A percentile compares a stretch with the other conserved stretches of the same genome.
These are phyloP conservation scores for Agarophyton chilense DNA, from an alignment of 23 red algal genomes.

Conservation along the genomic window DNA sequence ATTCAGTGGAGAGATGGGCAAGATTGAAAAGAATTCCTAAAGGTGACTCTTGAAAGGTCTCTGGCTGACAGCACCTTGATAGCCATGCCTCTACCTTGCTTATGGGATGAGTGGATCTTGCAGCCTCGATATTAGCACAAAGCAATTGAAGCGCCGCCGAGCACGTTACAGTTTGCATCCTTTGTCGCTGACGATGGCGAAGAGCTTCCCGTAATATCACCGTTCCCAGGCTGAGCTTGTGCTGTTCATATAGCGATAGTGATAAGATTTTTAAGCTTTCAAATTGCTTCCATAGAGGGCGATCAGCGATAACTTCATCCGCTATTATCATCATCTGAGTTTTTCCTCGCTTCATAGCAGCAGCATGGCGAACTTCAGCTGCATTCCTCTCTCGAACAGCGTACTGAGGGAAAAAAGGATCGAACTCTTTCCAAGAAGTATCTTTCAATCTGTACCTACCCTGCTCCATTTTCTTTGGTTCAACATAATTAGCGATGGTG, in stretches of 20 bases:
- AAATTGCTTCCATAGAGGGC: conserved; percentile 13
- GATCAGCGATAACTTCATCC: not conserved
- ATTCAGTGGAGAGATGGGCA: not conserved
- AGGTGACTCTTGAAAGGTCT: not conserved
- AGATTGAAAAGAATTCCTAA: conserved; percentile 2
- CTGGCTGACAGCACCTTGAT: not conserved
- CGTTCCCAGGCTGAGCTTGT: not conserved
- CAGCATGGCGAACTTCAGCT: conserved; percentile 49
- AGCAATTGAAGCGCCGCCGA: conserved; percentile 2
- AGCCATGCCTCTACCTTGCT: not conserved
- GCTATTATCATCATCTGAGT: conserved; percentile 1
- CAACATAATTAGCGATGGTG: conserved; percentile 46
- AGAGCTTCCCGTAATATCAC: not conserved
- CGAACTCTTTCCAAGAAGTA: conserved; percentile 67
- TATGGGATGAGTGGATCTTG: not conserved
- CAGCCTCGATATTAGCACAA: not conserved
- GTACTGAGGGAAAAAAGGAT: conserved; percentile 80
- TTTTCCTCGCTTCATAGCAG: conserved; percentile 6
- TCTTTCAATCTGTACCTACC: conserved; percentile 65
- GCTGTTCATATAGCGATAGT: not conserved
- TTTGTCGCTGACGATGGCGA: not conserved
- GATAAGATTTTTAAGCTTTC: not conserved
- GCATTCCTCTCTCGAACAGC: conserved; percentile 41
- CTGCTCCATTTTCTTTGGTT: conserved; percentile 78
- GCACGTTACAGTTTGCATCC: not conserved